Percentiles rank a stretch among this genome's conserved stretches.
These are phyloP conservation scores for Atkinsonella texensis DNA, from an alignment of 2,329 filamentous ascomycete species.

Conservation along the genomic window DNA sequence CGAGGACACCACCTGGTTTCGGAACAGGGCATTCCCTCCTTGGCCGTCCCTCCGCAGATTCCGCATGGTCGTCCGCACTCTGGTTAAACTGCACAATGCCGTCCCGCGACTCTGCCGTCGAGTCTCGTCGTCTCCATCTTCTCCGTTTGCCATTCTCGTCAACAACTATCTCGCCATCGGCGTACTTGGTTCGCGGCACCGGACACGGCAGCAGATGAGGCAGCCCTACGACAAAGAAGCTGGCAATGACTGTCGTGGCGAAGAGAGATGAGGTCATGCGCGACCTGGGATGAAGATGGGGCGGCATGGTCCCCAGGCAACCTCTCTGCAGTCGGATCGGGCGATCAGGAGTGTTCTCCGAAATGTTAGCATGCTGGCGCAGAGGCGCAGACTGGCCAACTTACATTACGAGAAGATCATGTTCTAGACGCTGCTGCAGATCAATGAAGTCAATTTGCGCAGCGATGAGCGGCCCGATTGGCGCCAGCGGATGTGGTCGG, in stretches of 20 bases:
- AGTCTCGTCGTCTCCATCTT: constrained; percentile 28
- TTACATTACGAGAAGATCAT: constrained; percentile 13
- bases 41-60: constrained; percentile 25
- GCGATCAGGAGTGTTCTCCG: constrained; percentile 3
- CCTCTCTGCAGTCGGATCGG: background rate
- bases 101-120: constrained; percentile 26
- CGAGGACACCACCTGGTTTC: constrained; percentile 71
- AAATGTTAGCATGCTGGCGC: constrained; percentile 1
- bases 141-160: constrained; percentile 34
- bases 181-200: constrained; percentile 60
- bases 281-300: constrained; percentile 86
- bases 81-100: constrained; percentile 37
- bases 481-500: background rate
- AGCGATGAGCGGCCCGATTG: background rate
- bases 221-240: constrained; percentile 82
- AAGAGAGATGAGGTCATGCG: constrained; percentile 90
- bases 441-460: background rate
- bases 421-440: constrained; percentile 4
- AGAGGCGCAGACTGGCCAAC: constrained; percentile 2
- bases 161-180: constrained; percentile 49
- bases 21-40: constrained; percentile 81
- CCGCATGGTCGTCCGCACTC: constrained; percentile 23
- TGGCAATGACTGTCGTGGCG: constrained; percentile 78
- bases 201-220: constrained; percentile 90
- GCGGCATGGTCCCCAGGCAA: constrained; percentile 48